Base-by-base conservation (phyloP, 2,329 filamentous ascomycete genomes). In the Diplodia sapinea region DNA sequence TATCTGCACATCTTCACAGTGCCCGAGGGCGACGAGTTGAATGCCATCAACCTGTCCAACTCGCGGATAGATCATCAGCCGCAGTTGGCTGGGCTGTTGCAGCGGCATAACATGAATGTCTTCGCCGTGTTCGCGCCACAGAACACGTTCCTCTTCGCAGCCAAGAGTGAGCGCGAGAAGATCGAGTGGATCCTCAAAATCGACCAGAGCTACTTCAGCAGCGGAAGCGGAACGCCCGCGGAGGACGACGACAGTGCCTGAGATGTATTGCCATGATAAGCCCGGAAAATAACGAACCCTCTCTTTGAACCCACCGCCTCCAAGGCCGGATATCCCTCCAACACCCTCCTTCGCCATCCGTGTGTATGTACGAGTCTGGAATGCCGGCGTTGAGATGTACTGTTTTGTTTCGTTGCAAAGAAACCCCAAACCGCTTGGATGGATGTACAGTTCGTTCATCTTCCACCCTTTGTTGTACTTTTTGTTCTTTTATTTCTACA, bases 151-250 rank as follows among this genome's bases (percentile, higher is more conserved):
- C 84, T 99, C 50, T 98, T 99, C 78, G 92, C 93, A 15, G 92
- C 93, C 29, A 86, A 93, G 68, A 94, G 89, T 73, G 94, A 97
- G 81, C 86, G 89, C 59, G 94, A 97, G 79, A 97, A 97, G 83
- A 90, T 94, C 73, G 95, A 98, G 78, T 99, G 95, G 95, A 97
- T 99, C 73, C 87, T 96, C 79, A 90, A 91, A 74, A 93, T 99
- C 73, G 95, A 99, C 79, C 91, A 97, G 82, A 92, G 90, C 72
- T 89, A 86, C 77, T 87, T 88, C 73, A 76, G 72, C 26, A 74
- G 72, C 65, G 70, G 69, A 50, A 70, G 70, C 36, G 63, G 63
- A 15, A 69, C 65, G 15, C 65, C 65, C 33, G 65, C 70, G 68
- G 74, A 74, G 71, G 76, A 77, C 23, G 72, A 75, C 55, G 70